phyloP scores from a whole-genome alignment of 805 yeast genomes.

The Myxozyma sirexii region DNA sequence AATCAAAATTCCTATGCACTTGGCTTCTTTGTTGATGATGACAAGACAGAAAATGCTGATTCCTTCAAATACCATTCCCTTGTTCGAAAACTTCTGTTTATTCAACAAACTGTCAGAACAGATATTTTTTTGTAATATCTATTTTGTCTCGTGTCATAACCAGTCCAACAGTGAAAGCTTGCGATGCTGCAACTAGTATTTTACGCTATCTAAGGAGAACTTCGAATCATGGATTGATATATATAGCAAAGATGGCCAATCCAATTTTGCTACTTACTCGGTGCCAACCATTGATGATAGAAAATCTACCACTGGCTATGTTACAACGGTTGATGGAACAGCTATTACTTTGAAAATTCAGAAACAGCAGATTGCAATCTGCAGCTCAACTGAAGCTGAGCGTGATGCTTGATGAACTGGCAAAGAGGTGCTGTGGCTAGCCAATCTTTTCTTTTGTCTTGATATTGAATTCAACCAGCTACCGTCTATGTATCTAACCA shows the following conservation, averaged over 20 bases:
- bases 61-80: neutral
- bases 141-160: neutral
- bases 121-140: neutral
- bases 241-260: neutral
- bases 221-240: constrained; percentile 57
- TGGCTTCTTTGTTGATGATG: no score
- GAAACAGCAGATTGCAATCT: constrained; percentile 4
- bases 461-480: neutral
- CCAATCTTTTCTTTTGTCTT: neutral
- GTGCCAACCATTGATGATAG: neutral
- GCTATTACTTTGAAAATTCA: constrained; percentile 5
- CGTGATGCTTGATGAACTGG: neutral
- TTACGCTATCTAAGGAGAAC: constrained; percentile 46
- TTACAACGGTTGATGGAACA: neutral
- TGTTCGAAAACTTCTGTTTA: neutral
- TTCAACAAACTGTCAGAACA: neutral
- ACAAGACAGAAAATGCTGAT: no score
- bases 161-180: neutral
- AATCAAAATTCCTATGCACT: no score
- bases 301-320: neutral
- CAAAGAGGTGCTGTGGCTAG: neutral
- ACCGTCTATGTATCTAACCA: neutral
- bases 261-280: neutral
- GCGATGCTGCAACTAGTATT: constrained; percentile 61
- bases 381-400: constrained; percentile 8